Evolutionary conservation across 2,329 filamentous ascomycete genomes (phyloP).

Genomic region (Colletotrichum liriopes): DNA sequence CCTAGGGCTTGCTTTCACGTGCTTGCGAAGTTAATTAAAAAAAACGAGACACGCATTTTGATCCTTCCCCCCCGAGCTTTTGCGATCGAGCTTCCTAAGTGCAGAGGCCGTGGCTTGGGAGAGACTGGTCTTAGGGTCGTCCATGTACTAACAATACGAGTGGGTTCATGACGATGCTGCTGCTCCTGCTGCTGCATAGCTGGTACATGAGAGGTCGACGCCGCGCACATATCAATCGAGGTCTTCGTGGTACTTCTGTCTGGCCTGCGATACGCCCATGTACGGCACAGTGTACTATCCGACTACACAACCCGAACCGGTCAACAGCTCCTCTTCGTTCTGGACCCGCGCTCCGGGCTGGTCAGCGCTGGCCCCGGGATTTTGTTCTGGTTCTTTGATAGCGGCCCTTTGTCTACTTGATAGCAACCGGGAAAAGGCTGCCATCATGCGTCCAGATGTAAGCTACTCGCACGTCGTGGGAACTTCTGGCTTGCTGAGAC

Average conservation of each 20-base stretch:
- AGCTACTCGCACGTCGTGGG: background rate
- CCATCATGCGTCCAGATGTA: background rate
- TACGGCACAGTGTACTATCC: background rate
- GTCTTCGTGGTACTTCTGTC: background rate
- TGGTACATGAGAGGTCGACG: background rate
- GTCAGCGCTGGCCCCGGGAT: background rate
- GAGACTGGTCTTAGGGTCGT: background rate
- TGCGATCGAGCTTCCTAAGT: background rate
- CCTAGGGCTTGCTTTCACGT: background rate
- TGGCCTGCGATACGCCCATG: background rate
- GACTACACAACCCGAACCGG: background rate
- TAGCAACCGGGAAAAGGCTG: background rate
- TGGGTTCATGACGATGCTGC: too few species aligned
- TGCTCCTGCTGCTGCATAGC: background rate
- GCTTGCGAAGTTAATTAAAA: background rate
- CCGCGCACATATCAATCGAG: background rate
- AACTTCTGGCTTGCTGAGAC: background rate
- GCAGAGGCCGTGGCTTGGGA: background rate
- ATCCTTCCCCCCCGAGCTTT: background rate
- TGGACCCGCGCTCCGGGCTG: background rate
- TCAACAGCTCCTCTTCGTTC: too few species aligned
- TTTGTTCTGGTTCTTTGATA: background rate
- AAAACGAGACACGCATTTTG: background rate
- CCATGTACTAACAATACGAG: background rate
- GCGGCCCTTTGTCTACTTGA: too few species aligned